A percentile compares a stretch with the other conserved stretches of the same genome.
Evolutionary conservation across 2,329 filamentous ascomycete genomes (phyloP).

Genomic region (Apiospora marii): DNA sequence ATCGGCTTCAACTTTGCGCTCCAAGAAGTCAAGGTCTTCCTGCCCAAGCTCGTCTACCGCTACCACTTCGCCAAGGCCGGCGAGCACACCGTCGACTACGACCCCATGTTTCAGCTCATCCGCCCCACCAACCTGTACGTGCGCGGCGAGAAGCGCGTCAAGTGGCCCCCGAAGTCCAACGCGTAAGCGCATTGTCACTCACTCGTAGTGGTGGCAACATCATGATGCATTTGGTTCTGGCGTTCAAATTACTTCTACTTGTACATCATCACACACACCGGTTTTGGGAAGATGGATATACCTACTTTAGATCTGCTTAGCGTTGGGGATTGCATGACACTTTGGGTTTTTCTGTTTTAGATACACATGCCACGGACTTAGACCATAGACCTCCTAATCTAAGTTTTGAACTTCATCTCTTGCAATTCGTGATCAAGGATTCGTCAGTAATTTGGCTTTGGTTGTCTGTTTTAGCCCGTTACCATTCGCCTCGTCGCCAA

Average conservation of each 20-base stretch:
- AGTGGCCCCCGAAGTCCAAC: conserved; percentile 50
- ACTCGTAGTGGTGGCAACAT: too few relatives aligned
- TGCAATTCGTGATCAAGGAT: not conserved
- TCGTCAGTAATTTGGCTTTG: not conserved
- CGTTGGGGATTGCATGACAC: conserved; percentile 18
- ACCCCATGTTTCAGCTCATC: conserved; percentile 67
- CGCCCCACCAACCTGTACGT: conserved; percentile 63
- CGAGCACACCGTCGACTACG: conserved; percentile 61
- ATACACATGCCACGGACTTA: conserved; percentile 10
- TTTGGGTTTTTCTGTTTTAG: conserved; percentile 15
- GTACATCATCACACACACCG: conserved; percentile 5
- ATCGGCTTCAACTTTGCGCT: conserved; percentile 72
- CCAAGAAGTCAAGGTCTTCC: conserved; percentile 65
- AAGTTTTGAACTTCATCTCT: not conserved
- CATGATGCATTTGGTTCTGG: conserved; percentile 13
- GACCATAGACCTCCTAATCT: conserved; percentile 15
- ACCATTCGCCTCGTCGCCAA: too few relatives aligned
- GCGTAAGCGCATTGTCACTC: too few relatives aligned
- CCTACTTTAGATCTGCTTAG: conserved; percentile 19
- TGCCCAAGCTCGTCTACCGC: conserved; percentile 65
- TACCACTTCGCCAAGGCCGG: conserved; percentile 64
- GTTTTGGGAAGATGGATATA: conserved; percentile 13
- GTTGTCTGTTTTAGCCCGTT: too few relatives aligned
- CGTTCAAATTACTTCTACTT: conserved; percentile 4
- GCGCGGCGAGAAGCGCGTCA: conserved; percentile 54